Base-by-base conservation (phyloP, 2,329 filamentous ascomycete species). In the Laburnicola sp. region DNA sequence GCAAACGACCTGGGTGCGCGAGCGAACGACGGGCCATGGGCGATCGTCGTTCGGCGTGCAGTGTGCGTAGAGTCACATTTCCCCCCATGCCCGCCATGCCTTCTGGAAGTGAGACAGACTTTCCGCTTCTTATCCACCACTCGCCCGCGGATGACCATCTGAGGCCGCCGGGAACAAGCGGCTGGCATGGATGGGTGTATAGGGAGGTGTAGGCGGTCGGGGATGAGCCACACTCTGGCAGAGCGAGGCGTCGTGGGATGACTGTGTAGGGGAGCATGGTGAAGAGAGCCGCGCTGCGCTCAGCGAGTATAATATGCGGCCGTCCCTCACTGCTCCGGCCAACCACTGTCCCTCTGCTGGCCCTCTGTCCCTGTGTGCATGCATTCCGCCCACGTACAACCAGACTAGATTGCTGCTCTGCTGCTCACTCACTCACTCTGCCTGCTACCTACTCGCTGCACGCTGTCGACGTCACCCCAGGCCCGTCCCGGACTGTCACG, bases 131-230 rank as follows among this genome's bases (percentile, higher is more conserved):
- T 27, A 10, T 49, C 45, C 31, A 39, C 54, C 48, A 51, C 50
- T 38, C 46, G 53, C 25, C 52, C 51, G 50, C 60, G 51, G 55
- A 58, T 70, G 67, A 70, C 66, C 67, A 57, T 57, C 48, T 56
- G 56, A 60, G 63, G 62, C 66, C 59, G 59, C 62, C 58, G 55
- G 55, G n/a, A n/a, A n/a, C n/a, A n/a, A n/a, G n/a, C n/a, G n/a
- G n/a, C n/a, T n/a, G n/a, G n/a, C n/a, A n/a, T n/a, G n/a, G n/a
- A n/a, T n/a, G n/a, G n/a, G n/a, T n/a, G n/a, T n/a, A n/a, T n/a
- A n/a, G n/a, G n/a, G n/a, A n/a, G n/a, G n/a, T n/a, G n/a, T n/a
- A n/a, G n/a, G n/a, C n/a, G n/a, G n/a, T n/a, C n/a, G n/a, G n/a
- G n/a, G n/a, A n/a, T n/a, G n/a, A n/a, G n/a, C n/a, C n/a, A n/a